Percentiles rank a stretch among this genome's conserved stretches.
These are phyloP conservation scores for Symbiodinium natans DNA, from an alignment of 73 alveolate genomes.

Conservation along the genomic window DNA sequence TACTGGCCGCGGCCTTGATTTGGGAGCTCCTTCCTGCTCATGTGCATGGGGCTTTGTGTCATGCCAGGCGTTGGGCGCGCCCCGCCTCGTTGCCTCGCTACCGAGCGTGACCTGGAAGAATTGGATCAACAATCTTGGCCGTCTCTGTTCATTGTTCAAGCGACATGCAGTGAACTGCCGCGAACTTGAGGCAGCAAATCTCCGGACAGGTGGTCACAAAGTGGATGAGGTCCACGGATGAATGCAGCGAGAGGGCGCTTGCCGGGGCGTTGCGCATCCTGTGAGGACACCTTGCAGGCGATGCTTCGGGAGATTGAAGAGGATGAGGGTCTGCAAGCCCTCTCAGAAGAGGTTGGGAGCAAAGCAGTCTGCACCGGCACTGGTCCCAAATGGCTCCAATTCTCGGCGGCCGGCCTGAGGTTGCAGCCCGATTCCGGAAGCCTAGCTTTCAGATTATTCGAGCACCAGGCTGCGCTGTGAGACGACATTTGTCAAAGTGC, in stretches of 20 bases:
- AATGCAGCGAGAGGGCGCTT: background rate
- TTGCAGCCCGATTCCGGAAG: slow-evolving; percentile 17
- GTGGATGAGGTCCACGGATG: background rate
- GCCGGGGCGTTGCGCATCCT: background rate
- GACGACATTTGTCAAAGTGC: background rate
- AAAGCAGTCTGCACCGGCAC: background rate
- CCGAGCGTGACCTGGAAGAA: background rate
- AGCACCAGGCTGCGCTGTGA: background rate
- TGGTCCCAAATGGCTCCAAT: background rate
- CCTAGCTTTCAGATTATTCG: slow-evolving; percentile 53
- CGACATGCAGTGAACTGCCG: background rate
- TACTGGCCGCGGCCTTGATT: background rate
- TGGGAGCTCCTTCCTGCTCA: background rate
- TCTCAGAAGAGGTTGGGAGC: slow-evolving; percentile 51
- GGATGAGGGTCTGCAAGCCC: slow-evolving; percentile 77
- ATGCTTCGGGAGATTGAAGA: slow-evolving; percentile 66
- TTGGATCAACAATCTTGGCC: too few relatives aligned
- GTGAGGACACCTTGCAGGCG: slow-evolving; percentile 70
- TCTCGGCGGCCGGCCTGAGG: background rate
- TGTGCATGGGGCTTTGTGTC: background rate
- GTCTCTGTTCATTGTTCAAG: too few relatives aligned
- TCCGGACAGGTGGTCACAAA: background rate
- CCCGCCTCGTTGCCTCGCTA: background rate
- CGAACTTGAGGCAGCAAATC: background rate
- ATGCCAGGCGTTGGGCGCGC: background rate